Base-by-base conservation (phyloP, 2,329 filamentous ascomycete genomes). In the Pseudogymnoascus sp. region DNA sequence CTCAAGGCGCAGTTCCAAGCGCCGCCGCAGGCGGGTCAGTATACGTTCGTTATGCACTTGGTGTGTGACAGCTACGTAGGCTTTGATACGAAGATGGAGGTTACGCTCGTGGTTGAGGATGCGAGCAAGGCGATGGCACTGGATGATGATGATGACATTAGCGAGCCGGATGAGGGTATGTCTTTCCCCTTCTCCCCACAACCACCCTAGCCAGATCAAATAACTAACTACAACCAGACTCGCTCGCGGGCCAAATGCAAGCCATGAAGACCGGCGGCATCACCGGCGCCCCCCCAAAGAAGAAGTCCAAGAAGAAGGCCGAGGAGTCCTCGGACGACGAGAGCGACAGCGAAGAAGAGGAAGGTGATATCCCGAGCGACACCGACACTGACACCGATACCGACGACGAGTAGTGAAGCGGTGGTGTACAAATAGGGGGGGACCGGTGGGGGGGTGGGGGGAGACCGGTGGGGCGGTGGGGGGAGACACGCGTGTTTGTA, bases 1-100 rank as follows among this genome's bases (percentile, higher is more conserved):
- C 81, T 97, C 71, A 97, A 96, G 81, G 93, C 95, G 75, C 91
- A 97, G 75, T 99, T 99, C 76, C 91, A 93, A 68, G 93, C 94
- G 1, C 94, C 94, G 47, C 92, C 93, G 23, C 90, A 96, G 73
- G 84, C 91, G 4, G 94, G 93, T 53, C 89, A 92, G 75, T 99
- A 96, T 78, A 92, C 90, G 1, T 99, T 99, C 73, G 89, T 92
- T 65, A 90, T 97, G 86, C 89, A 97, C 75, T 80, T 97, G 66
- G 82, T 97, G 62, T 97, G 92, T 73, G 94, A 99, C 76, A 92
- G 90, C 72, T 99, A 99, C 71, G 82, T 99, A 53, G 94, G 94
- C 53, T 91, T 97, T 68, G 95, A 99, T 74, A 89, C 88, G 60
- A 94, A 92, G 81, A 85, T 91, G 81, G 91, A 97, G 72, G 91